Base-by-base conservation (phyloP, 805 yeast species). In the Tetrapisispora phaffii region DNA sequence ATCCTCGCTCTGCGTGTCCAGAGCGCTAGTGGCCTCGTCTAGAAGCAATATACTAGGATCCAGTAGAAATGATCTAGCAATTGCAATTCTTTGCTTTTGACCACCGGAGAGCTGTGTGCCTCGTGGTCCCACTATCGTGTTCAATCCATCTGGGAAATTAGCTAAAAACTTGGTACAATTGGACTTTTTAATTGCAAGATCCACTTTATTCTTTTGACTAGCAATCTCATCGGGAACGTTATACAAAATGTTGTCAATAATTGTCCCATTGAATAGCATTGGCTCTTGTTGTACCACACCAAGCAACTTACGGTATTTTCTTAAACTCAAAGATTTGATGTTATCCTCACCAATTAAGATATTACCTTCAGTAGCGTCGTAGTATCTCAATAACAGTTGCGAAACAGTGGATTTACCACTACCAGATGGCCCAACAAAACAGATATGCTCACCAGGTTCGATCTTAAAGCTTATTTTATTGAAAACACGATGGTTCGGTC, bases 281-380 rank as follows among this genome's bases (percentile, higher is more conserved):
- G 97, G 96, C 56, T 90, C 97, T 62, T 90, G 97, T 50, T 85
- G 88, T 4, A 90, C 97, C 29, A 85, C 79, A n/a, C 97, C 97
- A 22, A 86, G 71, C 45, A 80, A 75, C 24, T 79, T 67, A 45
- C 97, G 73, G 61, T 81, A 79, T 44, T 78, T 74, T 57, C 88
- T 81, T 44, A 90, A 71, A 54, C 84, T 85, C 55, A 84, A 72
- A 17, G 76, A 74, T 33, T 68, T 66, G 48, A 90, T 73, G 49
- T 82, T 71, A 44, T 77, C 74, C 12, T 77, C 78, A 49, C 88
- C 88, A 19, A 89, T 71, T 4, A 67, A 53, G 29, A 90, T 77
- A 7, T 63, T 54, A 21, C 97, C 97, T 0, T 61, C 48, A 12
- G 60, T 59, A 1, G 94, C 89, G 55, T 88, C 96, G 63, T 90